phyloP scores from a whole-genome alignment of 805 yeast species.

The Ogataea methanolica region DNA sequence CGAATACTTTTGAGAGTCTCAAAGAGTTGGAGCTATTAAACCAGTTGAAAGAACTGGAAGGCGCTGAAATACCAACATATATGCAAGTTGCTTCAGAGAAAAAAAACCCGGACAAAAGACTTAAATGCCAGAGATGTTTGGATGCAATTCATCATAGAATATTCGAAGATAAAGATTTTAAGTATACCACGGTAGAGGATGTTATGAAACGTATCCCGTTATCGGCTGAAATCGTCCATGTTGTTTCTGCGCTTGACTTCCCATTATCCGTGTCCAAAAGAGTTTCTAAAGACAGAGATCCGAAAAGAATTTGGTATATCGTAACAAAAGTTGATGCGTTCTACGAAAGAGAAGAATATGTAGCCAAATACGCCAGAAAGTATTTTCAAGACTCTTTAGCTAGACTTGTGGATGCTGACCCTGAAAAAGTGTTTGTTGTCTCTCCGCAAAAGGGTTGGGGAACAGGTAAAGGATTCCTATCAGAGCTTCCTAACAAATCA shows the following conservation, averaged over 20 bases:
- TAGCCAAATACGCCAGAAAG: constrained; percentile 20
- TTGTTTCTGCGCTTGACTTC: constrained; percentile 65
- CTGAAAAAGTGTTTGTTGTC: constrained; percentile 38
- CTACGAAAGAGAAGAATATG: constrained; percentile 16
- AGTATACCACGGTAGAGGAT: constrained; percentile 26
- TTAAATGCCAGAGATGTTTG: constrained; percentile 53
- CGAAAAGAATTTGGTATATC: constrained; percentile 35
- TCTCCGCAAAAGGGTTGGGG: constrained; percentile 56
- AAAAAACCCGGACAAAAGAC: constrained; percentile 5
- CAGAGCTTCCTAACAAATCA: constrained; percentile 32
- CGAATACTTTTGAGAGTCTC: constrained; percentile 1
- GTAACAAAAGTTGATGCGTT: constrained; percentile 39
- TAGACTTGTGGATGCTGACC: constrained; percentile 24
- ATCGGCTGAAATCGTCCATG: constrained; percentile 48
- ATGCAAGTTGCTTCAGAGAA: background rate
- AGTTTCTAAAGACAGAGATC: constrained; percentile 32
- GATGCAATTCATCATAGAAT: constrained; percentile 43
- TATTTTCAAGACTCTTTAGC: constrained; percentile 32
- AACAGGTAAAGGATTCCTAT: constrained; percentile 31
- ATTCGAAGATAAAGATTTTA: constrained; percentile 33
- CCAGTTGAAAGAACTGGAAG: constrained; percentile 6
- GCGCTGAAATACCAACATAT: constrained; percentile 5
- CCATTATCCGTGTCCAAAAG: constrained; percentile 52
- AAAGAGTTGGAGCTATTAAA: constrained; percentile 6
- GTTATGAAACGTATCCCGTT: constrained; percentile 37